Evolutionary conservation across 495 filamentous ascomycete genomes (phyloP), one percentile per base, ranked within the genome.

Genomic region (Penicillium longicatenatum): DNA sequence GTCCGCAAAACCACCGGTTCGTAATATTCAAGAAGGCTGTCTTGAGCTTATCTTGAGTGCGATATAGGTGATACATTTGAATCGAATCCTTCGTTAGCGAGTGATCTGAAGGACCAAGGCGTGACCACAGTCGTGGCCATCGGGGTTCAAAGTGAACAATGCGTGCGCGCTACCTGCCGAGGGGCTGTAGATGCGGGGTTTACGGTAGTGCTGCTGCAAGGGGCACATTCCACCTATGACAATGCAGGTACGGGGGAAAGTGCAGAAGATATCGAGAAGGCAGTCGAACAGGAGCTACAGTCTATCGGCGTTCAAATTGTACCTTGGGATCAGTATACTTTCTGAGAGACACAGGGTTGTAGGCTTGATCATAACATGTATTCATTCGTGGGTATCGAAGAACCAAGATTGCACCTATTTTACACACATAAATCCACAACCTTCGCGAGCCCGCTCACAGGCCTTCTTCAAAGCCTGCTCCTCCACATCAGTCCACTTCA

Each of bases 401-500:
- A 50, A 22, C 11, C 17, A 26, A 22, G 4, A 14, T n/a, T 17
- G 45, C 31, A 50, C n/a, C 43, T 68, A 89, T 66, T 93, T 96
- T 22, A 96, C 85, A 54, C 79, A 82, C 66, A 97, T 78, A 64
- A 98, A 95, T 6, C 86, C 92, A 54, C 96, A 79, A 1, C 93
- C 92, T 30, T 86, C 75, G 37, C 92, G 82, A 1, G 93, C 92
- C 39, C 75, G 74, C 56, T 79, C 76, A 55, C 86, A 85, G 0
- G 92, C 93, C 64, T 75, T 81, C 68, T 82, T 87, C 62, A 97
- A 69, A 39, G 82, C 85, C 73, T 95, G 89, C 31, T 92, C 89
- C 70, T 98, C 93, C 4, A 65, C 75, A 70, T 96, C 92, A 11
- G 93, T 96, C 93, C 93, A 98, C 71, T 92, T 86, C 29, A 96